Evolutionary conservation across 2,329 filamentous ascomycete species (phyloP).

Genomic region (Amylocarpus encephaloides): DNA sequence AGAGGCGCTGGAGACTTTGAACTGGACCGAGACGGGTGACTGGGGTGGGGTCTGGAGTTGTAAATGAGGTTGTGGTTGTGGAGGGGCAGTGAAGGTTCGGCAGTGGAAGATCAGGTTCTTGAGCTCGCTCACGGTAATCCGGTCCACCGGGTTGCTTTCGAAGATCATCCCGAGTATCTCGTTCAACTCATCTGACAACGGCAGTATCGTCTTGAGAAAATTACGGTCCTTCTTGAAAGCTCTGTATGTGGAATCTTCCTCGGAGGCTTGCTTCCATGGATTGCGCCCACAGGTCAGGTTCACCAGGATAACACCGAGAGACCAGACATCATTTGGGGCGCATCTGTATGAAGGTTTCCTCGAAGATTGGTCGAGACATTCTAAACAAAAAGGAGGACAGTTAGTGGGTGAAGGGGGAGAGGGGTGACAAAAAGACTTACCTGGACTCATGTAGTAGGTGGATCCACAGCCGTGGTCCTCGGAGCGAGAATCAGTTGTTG

Average conservation of each 20-base stretch:
- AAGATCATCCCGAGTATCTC: slow-evolving; percentile 83
- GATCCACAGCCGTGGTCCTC: slow-evolving; percentile 97
- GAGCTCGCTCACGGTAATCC: slow-evolving; percentile 77
- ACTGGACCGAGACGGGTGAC: slow-evolving; percentile 6
- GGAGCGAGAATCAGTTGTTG: slow-evolving; percentile 75
- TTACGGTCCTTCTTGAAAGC: slow-evolving; percentile 78
- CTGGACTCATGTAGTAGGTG: slow-evolving; percentile 99
- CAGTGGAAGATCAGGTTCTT: slow-evolving; percentile 71
- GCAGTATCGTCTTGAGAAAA: slow-evolving; percentile 89
- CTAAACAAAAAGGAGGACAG: slow-evolving; percentile 42
- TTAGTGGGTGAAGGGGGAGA: slow-evolving; percentile 20
- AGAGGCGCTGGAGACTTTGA: slow-evolving; percentile 4
- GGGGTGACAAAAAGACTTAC: slow-evolving; percentile 48
- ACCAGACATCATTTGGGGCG: slow-evolving; percentile 95
- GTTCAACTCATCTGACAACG: slow-evolving; percentile 84
- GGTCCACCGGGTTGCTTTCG: slow-evolving; percentile 72
- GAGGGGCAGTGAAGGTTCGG: slow-evolving; percentile 24
- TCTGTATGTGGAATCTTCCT: slow-evolving; percentile 90
- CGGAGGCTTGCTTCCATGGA: slow-evolving; percentile 94
- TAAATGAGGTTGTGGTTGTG: slow-evolving; percentile 9
- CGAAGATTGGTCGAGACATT: slow-evolving; percentile 78
- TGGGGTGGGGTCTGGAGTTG: slow-evolving; percentile 12
- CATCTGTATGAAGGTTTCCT: slow-evolving; percentile 77
- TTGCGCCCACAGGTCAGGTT: slow-evolving; percentile 98
- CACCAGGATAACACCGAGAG: slow-evolving; percentile 93